Evolutionary conservation across 331 rosid species (phyloP).

Genomic region (Pyracantha coccinea): DNA sequence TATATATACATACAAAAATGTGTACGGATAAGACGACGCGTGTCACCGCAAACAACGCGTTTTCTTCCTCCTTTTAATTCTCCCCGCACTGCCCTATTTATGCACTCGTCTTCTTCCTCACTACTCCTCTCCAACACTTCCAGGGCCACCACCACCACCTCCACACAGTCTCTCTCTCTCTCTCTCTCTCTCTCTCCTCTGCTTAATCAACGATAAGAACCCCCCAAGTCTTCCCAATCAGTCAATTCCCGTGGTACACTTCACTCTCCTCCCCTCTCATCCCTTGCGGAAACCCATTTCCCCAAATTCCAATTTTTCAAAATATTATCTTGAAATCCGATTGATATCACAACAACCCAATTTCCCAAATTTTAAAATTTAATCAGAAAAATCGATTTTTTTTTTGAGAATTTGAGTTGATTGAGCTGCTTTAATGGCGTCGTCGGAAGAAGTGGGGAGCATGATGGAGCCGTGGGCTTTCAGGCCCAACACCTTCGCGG

Average conservation of each 20-base stretch:
- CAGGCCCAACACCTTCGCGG: conserved; percentile 19
- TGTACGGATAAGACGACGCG: conserved; percentile 58
- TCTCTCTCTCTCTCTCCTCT: not conserved
- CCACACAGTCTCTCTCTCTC: not conserved
- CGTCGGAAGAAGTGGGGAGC: conserved; percentile 39
- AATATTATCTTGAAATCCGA: too few species aligned
- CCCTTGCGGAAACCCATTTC: not conserved
- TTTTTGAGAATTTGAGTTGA: not conserved
- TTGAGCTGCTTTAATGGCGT: conserved; percentile 28
- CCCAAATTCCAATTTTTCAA: too few species aligned
- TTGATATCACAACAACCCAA: too few species aligned
- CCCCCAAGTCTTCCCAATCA: not conserved
- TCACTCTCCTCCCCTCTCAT: not conserved
- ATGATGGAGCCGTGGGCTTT: conserved; percentile 41
- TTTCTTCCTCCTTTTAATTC: conserved; percentile 29
- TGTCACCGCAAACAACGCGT: conserved; percentile 68
- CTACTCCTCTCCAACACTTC: not conserved
- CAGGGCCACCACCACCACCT: not conserved
- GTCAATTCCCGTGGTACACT: not conserved
- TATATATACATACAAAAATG: not conserved
- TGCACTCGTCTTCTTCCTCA: not conserved
- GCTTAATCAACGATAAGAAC: not conserved
- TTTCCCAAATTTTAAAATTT: too few species aligned
- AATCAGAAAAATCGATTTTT: too few species aligned
- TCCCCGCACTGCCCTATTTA: conserved; percentile 31